Evolutionary conservation across 495 filamentous ascomycete genomes (phyloP), one percentile per base, ranked within the genome.

Genomic region (Penicillium roqueforti): DNA sequence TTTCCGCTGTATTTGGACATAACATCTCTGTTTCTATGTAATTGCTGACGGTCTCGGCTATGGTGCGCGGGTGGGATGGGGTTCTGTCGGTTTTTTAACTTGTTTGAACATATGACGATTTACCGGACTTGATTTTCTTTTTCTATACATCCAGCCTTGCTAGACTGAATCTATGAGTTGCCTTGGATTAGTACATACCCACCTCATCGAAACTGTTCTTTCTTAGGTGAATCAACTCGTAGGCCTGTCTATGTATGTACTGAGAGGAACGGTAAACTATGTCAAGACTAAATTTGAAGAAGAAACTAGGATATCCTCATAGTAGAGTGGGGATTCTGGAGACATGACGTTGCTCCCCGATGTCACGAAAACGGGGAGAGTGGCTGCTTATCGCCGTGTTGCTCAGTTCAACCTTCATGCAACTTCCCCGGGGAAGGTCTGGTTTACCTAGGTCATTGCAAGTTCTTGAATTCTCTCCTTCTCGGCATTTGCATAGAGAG

Each of bases 41-140:
- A 57, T 53, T 59, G 39, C 56, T 55, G 39, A 16, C 46, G 54
- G 60, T 63, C 50, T 59, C 39, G 38, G 47, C 16, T 54, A 51
- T 65, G 55, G 55, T 56, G 50, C 55, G 56, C 48, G 47, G 54
- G 51, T 65, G 54, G 59, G 54, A 43, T 56, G 40, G 53, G 52
- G 55, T 41, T 47, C 34, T 26, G 47, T 22, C 43, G 41, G 28
- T 31, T 31, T 31, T 11, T 45, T 19, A 52, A 8, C 25, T 46
- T 42, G 39, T 14, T 22, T 47, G 38, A 46, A 46, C 13, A 45
- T 53, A 11, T 59, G 39, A 50, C 37, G 55, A 47, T 22, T 22
- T 55, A 28, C 25, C 41, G 1, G 45, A 34, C 26, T 53, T 45
- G 23, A 49, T 18, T 49, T 34, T 48, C 20, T 53, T 49, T 34